Base-by-base conservation (phyloP, 2,329 filamentous ascomycete species). In the Metarhizium rileyi region DNA sequence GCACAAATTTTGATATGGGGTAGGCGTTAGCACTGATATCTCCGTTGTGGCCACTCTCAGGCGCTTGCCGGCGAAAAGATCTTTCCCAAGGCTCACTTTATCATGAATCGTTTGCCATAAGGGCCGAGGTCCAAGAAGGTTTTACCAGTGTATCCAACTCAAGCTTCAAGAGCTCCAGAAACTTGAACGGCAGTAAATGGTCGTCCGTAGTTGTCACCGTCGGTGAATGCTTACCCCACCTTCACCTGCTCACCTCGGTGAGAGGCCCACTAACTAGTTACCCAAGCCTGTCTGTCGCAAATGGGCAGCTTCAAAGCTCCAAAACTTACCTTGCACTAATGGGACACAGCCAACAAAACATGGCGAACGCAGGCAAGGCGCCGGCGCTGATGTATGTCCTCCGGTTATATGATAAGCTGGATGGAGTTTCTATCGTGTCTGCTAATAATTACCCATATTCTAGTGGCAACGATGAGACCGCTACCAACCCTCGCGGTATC, bases 401-500 rank as follows among this genome's bases (percentile, higher is more conserved):
- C 9, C 20, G 27, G 23, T 6, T 5, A 25, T 12, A 6, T n/a
- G 5, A n/a, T 25, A 28, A 2, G 18, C 30, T 16, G 3, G 4
- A 23, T 16, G 3, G 4, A 23, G 18, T 30, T 23, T 38, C 16
- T 35, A 14, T 20, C 5, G 12, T 40, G 20, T 27, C 18, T 42
- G 12, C 48, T 53, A 44, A 52, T 44, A 14, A 36, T 40, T 2
- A 30, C 9, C 18, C 25, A 28, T 12, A 26, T 12, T 40, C 27
- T 46, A 64, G 61, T 49, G 59, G 59, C 54, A 65, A 76, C 60
- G 76, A 75, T 65, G 68, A 67, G 28, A 71, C 78, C 38, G 66
- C 78, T 44, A 86, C 85, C 52, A 94, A 94, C 67, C 85, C 87
- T 44, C 78, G 88, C 60, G 88, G 88, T 53, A 94, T 94, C 53